These are phyloP conservation scores for Mycena leptocephala DNA, from an alignment of 768 basidiomycete genomes.

Conservation along the genomic window DNA sequence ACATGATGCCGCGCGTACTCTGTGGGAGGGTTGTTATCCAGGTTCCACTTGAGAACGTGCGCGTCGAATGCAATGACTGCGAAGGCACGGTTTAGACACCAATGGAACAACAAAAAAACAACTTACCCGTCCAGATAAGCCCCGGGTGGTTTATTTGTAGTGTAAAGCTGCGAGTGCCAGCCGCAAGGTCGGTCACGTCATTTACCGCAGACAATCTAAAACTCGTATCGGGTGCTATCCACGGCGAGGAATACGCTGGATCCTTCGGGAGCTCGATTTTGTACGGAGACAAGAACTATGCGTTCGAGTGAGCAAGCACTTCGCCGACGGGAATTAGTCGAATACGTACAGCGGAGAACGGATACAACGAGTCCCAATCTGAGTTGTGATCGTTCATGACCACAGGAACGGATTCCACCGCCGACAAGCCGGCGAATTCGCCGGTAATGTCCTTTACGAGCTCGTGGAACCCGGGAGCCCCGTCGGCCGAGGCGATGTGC, in stretches of 20 bases:
- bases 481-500: constrained; percentile 88
- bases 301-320: constrained; percentile 22
- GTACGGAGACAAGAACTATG: constrained; percentile 88
- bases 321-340: neutral
- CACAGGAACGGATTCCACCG: constrained; percentile 58
- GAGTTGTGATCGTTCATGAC: constrained; percentile 83
- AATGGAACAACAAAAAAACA: neutral
- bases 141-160: constrained; percentile 84
- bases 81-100: neutral
- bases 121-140: constrained; percentile 88
- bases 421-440: constrained; percentile 68
- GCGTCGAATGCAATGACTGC: constrained; percentile 93
- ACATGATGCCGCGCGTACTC: constrained; percentile 89
- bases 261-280: constrained; percentile 78
- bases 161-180: constrained; percentile 80
- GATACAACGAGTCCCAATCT: constrained; percentile 92
- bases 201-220: constrained; percentile 75
- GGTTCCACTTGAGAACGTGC: constrained; percentile 88
- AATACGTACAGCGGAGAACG: constrained; percentile 78
- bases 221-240: constrained; percentile 43
- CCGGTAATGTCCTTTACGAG: constrained; percentile 76
- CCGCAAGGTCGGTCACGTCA: constrained; percentile 66
- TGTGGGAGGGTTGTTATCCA: constrained; percentile 85
- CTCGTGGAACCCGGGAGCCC: constrained; percentile 80
- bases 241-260: constrained; percentile 67